Conservation (phyloP, 768 basidiomycete genomes). For the Russula brevipes region DNA sequence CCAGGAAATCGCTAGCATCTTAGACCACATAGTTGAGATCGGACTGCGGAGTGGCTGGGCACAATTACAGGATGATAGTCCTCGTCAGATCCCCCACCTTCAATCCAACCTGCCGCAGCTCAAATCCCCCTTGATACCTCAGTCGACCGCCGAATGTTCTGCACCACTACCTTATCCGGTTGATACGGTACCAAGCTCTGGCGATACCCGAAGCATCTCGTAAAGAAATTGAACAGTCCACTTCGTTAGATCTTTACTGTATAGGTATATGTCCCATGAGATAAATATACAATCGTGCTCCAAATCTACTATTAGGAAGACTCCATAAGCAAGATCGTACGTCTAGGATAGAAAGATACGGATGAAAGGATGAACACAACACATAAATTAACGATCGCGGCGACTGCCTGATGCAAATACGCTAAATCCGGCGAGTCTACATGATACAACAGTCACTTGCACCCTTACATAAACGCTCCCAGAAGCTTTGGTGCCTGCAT, state of each 20-base stretch:
- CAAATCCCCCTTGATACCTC: background rate
- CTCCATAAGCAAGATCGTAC: background rate
- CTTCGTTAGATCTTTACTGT: constrained; percentile 6
- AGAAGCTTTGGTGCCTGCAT: constrained; percentile 11
- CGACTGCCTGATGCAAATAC: background rate
- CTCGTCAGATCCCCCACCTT: constrained; percentile 45
- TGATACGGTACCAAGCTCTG: background rate
- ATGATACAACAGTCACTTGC: constrained; percentile 18
- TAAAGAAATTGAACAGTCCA: background rate
- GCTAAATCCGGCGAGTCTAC: background rate
- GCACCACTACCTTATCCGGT: background rate
- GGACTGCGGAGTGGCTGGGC: constrained; percentile 59
- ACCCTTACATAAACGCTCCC: constrained; percentile 19
- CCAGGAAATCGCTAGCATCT: constrained; percentile 59
- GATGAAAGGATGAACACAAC: background rate
- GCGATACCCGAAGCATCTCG: background rate
- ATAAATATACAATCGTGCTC: constrained; percentile 9
- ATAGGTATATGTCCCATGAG: constrained; percentile 1
- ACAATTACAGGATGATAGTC: constrained; percentile 56
- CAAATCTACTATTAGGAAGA: constrained; percentile 4
- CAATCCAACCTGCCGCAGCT: constrained; percentile 21
- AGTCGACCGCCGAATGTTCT: background rate
- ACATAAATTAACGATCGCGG: background rate
- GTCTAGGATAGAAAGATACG: constrained; percentile 3
- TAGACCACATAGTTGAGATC: constrained; percentile 65